A percentile compares a stretch with the other conserved stretches of the same genome.
phyloP scores from a whole-genome alignment of 805 yeast species.

The Starmerella vitae region DNA sequence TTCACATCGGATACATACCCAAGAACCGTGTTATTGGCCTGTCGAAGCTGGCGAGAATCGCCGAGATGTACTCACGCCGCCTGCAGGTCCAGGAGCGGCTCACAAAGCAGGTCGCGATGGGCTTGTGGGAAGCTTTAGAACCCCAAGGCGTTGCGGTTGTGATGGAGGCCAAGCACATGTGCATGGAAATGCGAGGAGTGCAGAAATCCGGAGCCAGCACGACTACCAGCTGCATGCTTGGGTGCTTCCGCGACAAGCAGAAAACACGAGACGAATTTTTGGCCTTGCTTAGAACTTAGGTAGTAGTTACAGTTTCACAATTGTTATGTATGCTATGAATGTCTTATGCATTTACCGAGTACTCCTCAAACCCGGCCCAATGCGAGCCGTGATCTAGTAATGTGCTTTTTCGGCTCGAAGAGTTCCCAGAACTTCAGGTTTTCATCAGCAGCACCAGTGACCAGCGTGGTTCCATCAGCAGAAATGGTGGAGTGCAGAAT shows the following conservation, averaged over 20 bases:
- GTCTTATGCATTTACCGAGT: too few relatives aligned
- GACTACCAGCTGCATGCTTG: constrained; percentile 92
- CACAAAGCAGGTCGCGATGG: constrained; percentile 96
- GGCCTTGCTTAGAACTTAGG: constrained; percentile 37
- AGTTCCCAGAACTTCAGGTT: constrained; percentile 89
- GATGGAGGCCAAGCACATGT: constrained; percentile 96
- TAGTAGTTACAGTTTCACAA: background rate
- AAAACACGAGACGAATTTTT: constrained; percentile 94
- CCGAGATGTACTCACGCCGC: constrained; percentile 92
- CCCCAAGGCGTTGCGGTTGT: constrained; percentile 98
- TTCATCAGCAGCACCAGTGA: constrained; percentile 94
- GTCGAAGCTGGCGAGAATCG: constrained; percentile 83
- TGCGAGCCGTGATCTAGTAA: background rate
- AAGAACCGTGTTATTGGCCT: constrained; percentile 84
- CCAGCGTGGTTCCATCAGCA: constrained; percentile 81
- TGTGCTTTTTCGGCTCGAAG: constrained; percentile 39
- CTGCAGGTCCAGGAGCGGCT: constrained; percentile 96
- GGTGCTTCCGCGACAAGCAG: constrained; percentile 85
- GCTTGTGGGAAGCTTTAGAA: constrained; percentile 73
- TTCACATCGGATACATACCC: constrained; percentile 96
- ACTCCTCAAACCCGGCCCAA: constrained; percentile 1
- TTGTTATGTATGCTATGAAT: too few relatives aligned
- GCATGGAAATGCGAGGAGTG: constrained; percentile 97
- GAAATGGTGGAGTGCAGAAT: constrained; percentile 71
- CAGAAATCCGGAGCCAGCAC: constrained; percentile 92